These are phyloP conservation scores for Erodium maritimum DNA, from an alignment of 345 rosid genomes.

Conservation along the genomic window DNA sequence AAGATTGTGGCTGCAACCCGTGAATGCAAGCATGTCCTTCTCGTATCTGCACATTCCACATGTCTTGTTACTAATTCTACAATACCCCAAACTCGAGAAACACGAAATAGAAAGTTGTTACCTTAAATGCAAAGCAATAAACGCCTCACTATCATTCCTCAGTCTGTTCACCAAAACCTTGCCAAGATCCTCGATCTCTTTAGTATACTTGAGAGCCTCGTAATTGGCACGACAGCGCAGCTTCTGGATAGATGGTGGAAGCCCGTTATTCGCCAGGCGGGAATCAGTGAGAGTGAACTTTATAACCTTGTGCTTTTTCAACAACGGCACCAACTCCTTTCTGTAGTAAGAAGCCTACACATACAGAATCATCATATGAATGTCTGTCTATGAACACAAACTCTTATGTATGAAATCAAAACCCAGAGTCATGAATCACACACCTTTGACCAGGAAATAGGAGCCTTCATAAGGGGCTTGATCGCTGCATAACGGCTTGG, in stretches of 20 bases:
- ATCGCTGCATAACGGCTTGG: conserved; percentile 36
- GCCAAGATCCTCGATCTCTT: conserved; percentile 71
- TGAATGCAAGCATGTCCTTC: conserved; percentile 98
- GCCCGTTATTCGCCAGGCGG: conserved; percentile 78
- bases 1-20: conserved; percentile 93
- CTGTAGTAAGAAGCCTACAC: conserved; percentile 91
- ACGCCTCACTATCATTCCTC: conserved; percentile 56
- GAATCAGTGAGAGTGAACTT: conserved; percentile 89
- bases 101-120: too few relatives aligned
- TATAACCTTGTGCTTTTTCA: conserved; percentile 72
- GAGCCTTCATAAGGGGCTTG: conserved; percentile 72
- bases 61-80: too few relatives aligned
- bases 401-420: too few relatives aligned
- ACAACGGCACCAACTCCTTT: conserved; percentile 47
- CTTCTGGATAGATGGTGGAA: conserved; percentile 57
- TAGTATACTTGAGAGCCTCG: conserved; percentile 51
- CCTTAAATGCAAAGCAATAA: conserved; percentile 77
- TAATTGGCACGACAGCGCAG: conserved; percentile 94
- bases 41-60: too few relatives aligned
- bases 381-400: too few relatives aligned
- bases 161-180: conserved; percentile 52
- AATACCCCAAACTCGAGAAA: too few relatives aligned
- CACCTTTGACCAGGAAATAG: conserved; percentile 99
- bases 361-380: conserved; percentile 10
- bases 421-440: neutral